phyloP scores from a whole-genome alignment of 805 yeast genomes.

The Lipomyces japonicus region DNA sequence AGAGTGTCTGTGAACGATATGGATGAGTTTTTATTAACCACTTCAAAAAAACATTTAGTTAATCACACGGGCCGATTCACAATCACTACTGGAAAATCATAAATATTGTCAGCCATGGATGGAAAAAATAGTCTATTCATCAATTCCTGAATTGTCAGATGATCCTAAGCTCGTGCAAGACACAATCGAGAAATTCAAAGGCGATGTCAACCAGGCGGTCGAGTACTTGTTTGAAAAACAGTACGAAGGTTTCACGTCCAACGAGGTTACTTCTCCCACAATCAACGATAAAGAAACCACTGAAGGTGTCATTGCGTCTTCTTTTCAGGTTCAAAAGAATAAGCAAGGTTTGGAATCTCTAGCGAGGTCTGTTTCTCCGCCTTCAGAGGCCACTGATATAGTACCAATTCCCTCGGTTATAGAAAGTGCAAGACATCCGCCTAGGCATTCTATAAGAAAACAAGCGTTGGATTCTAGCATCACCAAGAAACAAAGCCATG shows the following conservation, averaged over 20 bases:
- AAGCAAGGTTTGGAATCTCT: neutral
- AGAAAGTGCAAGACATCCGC: neutral
- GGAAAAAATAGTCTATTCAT: slow-evolving; percentile 20
- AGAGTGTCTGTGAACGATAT: neutral
- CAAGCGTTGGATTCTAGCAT: neutral
- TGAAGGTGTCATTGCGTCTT: no score
- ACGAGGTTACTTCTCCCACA: neutral
- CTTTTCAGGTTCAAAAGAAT: no score
- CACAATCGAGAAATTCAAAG: slow-evolving; percentile 22
- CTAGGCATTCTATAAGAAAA: neutral
- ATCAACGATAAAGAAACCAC: neutral
- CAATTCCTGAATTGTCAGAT: slow-evolving; percentile 15
- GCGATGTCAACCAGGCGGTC: slow-evolving; percentile 21
- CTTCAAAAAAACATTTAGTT: neutral
- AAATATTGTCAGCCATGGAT: slow-evolving; percentile 26
- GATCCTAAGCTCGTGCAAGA: slow-evolving; percentile 14
- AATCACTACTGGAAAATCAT: slow-evolving; percentile 10
- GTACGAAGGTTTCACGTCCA: slow-evolving; percentile 2
- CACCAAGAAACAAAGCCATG: neutral
- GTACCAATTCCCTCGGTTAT: neutral
- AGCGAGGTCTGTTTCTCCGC: neutral
- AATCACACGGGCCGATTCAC: slow-evolving; percentile 9
- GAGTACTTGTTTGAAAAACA: slow-evolving; percentile 19
- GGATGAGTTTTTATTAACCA: neutral
- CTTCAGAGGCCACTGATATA: neutral